Conservation (phyloP, 768 basidiomycete genomes). For the Suillus sp. region DNA sequence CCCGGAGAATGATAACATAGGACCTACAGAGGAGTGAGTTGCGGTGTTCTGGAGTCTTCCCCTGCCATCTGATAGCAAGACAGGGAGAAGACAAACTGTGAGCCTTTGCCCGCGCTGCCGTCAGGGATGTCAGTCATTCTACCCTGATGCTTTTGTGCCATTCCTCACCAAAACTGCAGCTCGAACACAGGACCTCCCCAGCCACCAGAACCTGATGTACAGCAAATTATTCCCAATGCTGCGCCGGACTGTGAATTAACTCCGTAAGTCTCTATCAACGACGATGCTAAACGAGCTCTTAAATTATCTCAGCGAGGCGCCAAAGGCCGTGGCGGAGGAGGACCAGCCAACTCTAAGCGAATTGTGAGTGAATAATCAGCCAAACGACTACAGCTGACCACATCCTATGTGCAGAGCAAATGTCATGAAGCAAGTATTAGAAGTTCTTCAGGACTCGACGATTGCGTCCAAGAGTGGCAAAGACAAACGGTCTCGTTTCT, state of each 20-base stretch:
- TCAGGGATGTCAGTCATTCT: not conserved
- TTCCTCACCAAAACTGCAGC: not conserved
- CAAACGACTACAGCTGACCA: not conserved
- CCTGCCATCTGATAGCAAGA: not conserved
- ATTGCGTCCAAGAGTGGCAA: not conserved
- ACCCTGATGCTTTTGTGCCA: not conserved
- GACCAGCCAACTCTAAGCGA: not conserved
- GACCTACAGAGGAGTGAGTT: not conserved
- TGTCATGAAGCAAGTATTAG: not conserved
- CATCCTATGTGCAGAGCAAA: not conserved
- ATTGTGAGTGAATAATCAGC: not conserved
- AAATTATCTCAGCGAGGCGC: not conserved
- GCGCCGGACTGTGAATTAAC: not conserved
- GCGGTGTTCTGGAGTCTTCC: not conserved
- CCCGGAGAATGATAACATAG: not conserved
- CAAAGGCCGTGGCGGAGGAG: not conserved
- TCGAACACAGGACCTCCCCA: not conserved
- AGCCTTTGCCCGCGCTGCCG: not conserved
- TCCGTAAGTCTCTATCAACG: not conserved
- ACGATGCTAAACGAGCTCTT: no score
- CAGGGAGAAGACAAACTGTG: not conserved
- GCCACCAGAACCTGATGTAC: not conserved
- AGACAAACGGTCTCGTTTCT: constrained; percentile 12
- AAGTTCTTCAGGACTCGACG: not conserved
- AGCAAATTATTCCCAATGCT: not conserved